These are phyloP conservation scores for Ceratobasidium sp. DNA, from an alignment of 1,284 basidiomycete species.

Conservation along the genomic window DNA sequence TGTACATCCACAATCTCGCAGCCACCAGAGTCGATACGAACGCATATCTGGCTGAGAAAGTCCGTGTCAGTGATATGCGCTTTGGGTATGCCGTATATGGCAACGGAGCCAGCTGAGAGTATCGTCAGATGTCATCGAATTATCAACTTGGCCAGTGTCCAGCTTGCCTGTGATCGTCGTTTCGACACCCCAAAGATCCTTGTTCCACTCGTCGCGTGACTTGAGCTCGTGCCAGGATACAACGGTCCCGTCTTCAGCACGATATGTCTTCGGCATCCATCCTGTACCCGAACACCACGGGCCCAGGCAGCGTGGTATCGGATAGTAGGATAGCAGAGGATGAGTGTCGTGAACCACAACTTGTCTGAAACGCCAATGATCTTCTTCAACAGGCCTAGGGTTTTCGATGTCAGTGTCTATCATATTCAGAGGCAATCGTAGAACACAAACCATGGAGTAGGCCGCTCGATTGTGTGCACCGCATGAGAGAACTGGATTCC, in stretches of 20 bases:
- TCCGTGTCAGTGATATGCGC: background rate
- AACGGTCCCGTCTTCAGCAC: constrained; percentile 12
- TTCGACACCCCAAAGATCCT: constrained; percentile 6
- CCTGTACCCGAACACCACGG: background rate
- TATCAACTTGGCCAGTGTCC: background rate
- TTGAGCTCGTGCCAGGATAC: constrained; percentile 19
- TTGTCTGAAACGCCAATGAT: constrained; percentile 25
- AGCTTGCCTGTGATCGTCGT: constrained; percentile 8
- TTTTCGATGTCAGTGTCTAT: background rate
- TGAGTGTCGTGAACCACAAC: constrained; percentile 22
- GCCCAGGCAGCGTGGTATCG: background rate
- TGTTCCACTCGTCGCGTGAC: background rate
- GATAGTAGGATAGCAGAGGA: constrained; percentile 5
- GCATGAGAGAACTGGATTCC: constrained; percentile 24
- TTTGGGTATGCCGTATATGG: constrained; percentile 9
- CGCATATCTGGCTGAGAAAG: constrained; percentile 3
- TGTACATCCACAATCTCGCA: constrained; percentile 11
- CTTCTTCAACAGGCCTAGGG: constrained; percentile 20
- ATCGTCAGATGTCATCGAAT: background rate
- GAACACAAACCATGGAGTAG: constrained; percentile 17
- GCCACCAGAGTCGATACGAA: constrained; percentile 15
- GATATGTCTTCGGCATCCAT: background rate
- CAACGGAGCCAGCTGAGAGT: constrained; percentile 10
- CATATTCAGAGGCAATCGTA: background rate
- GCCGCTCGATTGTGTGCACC: constrained; percentile 5